Conservation (phyloP, 2,329 filamentous ascomycete genomes). For the Pseudogymnoascus sp. region DNA sequence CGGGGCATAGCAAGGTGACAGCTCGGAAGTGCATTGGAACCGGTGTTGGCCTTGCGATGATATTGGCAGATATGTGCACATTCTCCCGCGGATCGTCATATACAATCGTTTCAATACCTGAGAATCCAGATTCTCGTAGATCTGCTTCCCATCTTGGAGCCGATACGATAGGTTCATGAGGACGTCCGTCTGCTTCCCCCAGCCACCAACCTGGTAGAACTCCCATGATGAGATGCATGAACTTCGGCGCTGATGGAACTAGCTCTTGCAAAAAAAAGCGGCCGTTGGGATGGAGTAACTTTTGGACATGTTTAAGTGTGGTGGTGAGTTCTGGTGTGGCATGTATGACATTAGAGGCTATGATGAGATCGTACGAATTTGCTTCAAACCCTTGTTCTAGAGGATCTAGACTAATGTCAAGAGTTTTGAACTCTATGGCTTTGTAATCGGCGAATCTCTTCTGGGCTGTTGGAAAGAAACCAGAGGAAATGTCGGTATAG, state of each 20-base stretch:
- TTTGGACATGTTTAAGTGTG: conserved; percentile 19
- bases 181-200: conserved; percentile 23
- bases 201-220: conserved; percentile 28
- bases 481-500: conserved; percentile 23
- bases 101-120: conserved; percentile 22
- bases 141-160: conserved; percentile 25
- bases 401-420: conserved; percentile 31
- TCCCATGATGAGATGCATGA: conserved; percentile 17
- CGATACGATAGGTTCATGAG: conserved; percentile 22
- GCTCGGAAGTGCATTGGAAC: not conserved
- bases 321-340: conserved; percentile 18
- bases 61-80: conserved; percentile 19
- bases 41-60: conserved; percentile 16
- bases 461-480: conserved; percentile 29
- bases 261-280: conserved; percentile 13
- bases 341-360: conserved; percentile 24
- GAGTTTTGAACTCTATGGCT: conserved; percentile 26
- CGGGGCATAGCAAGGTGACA: not conserved
- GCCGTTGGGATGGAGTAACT: conserved; percentile 18
- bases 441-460: conserved; percentile 27
- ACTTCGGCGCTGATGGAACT: not conserved
- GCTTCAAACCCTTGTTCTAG: conserved; percentile 30
- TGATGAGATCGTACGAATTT: conserved; percentile 24
- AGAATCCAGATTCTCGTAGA: conserved; percentile 28
- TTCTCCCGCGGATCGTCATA: conserved; percentile 20